Percentiles rank a stretch among this genome's conserved stretches.
phyloP scores from a whole-genome alignment of 2,329 filamentous ascomycete genomes.

The Chaetomiaceae sp. region DNA sequence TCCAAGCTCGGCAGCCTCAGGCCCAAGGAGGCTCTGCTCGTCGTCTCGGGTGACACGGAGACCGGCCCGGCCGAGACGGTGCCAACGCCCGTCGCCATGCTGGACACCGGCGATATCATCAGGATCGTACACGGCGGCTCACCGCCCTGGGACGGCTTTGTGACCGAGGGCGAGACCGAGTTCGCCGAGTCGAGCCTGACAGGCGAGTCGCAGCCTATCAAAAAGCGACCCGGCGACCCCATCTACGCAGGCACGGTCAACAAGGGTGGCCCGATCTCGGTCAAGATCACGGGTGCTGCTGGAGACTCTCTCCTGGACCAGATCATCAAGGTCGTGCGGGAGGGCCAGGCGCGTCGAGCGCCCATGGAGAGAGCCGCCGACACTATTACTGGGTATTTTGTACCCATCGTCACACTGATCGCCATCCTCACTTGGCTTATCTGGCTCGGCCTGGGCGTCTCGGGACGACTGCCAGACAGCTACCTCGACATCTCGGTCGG shows the following conservation, averaged over 20 bases:
- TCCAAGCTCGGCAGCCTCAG: constrained; percentile 72
- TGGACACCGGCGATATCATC: constrained; percentile 71
- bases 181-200: constrained; percentile 93
- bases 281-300: constrained; percentile 58
- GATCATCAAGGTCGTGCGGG: constrained; percentile 70
- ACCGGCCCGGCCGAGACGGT: constrained; percentile 52
- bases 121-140: constrained; percentile 73
- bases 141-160: constrained; percentile 73
- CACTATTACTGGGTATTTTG: constrained; percentile 68
- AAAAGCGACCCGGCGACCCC: constrained; percentile 57
- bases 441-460: constrained; percentile 63
- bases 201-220: constrained; percentile 65
- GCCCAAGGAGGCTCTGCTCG: constrained; percentile 70
- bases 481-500: constrained; percentile 53
- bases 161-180: constrained; percentile 57
- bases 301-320: constrained; percentile 75
- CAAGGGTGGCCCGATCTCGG: constrained; percentile 57
- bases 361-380: constrained; percentile 74
- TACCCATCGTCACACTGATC: constrained; percentile 64
- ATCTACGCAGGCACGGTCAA: constrained; percentile 74
- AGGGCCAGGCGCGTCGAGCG: constrained; percentile 70
- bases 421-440: constrained; percentile 67
- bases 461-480: constrained; percentile 50
- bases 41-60: constrained; percentile 39
- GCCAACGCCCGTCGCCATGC: constrained; percentile 33